Evolutionary conservation across 108 stramenopile genomes (phyloP).

Genomic region (Cyclostephanos tholiformis): DNA sequence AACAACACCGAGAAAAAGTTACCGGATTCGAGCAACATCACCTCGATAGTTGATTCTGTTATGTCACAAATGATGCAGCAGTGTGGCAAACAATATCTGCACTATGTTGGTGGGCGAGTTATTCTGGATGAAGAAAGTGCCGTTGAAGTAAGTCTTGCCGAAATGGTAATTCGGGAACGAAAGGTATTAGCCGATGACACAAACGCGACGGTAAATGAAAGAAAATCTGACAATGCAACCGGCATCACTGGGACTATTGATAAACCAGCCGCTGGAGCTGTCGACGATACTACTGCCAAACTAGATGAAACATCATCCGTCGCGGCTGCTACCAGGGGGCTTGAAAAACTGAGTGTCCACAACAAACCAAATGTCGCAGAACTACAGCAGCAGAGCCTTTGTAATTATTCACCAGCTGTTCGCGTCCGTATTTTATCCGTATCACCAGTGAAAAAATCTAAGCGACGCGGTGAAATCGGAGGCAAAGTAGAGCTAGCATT

Average conservation of each 20-base stretch:
- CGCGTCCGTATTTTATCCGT: slow-evolving; percentile 48
- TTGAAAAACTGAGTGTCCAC: slow-evolving; percentile 28
- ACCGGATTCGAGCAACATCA: not conserved
- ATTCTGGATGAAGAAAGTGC: slow-evolving; percentile 47
- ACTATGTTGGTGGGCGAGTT: slow-evolving; percentile 27
- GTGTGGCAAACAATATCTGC: slow-evolving; percentile 37
- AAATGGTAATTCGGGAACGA: slow-evolving; percentile 24
- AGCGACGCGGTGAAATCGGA: slow-evolving; percentile 47
- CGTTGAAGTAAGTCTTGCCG: slow-evolving; percentile 21
- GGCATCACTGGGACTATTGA: slow-evolving; percentile 2
- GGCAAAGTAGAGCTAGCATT: slow-evolving; percentile 36
- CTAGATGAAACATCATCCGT: slow-evolving; percentile 8
- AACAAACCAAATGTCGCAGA: not conserved
- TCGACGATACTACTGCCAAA: not conserved
- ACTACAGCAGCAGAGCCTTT: not conserved
- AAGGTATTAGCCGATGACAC: slow-evolving; percentile 13
- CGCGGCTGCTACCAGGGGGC: slow-evolving; percentile 19
- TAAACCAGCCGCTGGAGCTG: not conserved
- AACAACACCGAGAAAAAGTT: slow-evolving; percentile 15
- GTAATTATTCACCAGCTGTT: slow-evolving; percentile 2
- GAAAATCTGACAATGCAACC: not conserved
- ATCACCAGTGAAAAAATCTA: slow-evolving; percentile 45
- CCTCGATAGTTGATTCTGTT: slow-evolving; percentile 32
- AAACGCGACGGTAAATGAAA: too few species aligned
- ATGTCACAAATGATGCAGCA: slow-evolving; percentile 49